Conservation (phyloP, 2,329 filamentous ascomycete genomes). For the Fusarium miscanthi region DNA sequence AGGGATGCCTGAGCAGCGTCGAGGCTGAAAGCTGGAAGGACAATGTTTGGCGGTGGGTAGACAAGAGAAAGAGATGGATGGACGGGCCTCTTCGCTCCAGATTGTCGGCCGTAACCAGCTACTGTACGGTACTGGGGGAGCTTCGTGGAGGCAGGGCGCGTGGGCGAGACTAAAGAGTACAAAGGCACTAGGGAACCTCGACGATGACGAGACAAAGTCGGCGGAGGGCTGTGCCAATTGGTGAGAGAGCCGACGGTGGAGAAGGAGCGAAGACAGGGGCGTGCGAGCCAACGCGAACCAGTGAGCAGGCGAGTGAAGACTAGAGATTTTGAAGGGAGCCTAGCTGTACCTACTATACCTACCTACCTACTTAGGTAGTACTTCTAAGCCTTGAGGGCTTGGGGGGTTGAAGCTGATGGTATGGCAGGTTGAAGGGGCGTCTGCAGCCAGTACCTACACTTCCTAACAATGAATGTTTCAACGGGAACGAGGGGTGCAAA, state of each 20-base stretch:
- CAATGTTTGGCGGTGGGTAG: conserved; percentile 41
- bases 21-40: conserved; percentile 40
- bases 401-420: conserved; percentile 32
- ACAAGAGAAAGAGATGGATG: conserved; percentile 39
- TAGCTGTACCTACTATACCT: background rate
- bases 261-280: conserved; percentile 39
- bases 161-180: conserved; percentile 41
- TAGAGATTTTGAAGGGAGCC: conserved; percentile 36
- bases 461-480: conserved; percentile 7
- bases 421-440: conserved; percentile 32
- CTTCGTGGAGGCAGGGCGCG: conserved; percentile 42
- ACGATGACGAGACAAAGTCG: conserved; percentile 46
- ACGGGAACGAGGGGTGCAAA: conserved; percentile 28
- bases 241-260: conserved; percentile 39
- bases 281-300: conserved; percentile 33
- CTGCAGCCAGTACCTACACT: conserved; percentile 10
- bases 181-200: conserved; percentile 43
- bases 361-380: background rate
- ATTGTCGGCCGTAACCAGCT: conserved; percentile 35
- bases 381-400: conserved; percentile 6
- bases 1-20: conserved; percentile 28
- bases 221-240: conserved; percentile 43
- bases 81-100: conserved; percentile 40
- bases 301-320: conserved; percentile 30
- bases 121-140: conserved; percentile 34